Evolutionary conservation across 2,329 filamentous ascomycete species (phyloP).

Genomic region (Stachybotrys chartarum): DNA sequence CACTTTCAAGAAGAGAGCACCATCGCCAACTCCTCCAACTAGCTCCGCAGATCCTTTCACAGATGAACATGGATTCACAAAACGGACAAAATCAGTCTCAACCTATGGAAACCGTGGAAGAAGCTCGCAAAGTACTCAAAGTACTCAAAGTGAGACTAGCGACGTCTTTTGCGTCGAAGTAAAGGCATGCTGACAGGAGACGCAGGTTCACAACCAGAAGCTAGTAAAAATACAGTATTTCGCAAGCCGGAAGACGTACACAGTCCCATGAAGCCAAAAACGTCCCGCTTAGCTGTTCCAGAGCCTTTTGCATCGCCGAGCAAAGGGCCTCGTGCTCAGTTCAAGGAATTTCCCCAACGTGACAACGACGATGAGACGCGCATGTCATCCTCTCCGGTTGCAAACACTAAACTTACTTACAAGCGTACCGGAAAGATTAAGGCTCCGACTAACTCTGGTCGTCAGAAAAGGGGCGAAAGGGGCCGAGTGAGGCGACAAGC

Average conservation of each 20-base stretch:
- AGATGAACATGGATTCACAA: slow-evolving; percentile 16
- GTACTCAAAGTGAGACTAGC: not conserved
- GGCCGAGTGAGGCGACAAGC: not conserved
- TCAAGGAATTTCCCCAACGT: slow-evolving; percentile 6
- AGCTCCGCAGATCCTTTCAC: slow-evolving; percentile 14
- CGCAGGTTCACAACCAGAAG: not conserved
- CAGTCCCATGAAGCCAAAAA: slow-evolving; percentile 3
- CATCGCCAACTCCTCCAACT: not conserved
- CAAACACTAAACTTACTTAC: not conserved
- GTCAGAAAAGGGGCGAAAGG: not conserved
- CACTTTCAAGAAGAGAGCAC: not conserved
- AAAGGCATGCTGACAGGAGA: not conserved
- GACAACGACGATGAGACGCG: not conserved
- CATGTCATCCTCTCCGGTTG: not conserved
- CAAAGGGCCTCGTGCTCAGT: slow-evolving; percentile 2
- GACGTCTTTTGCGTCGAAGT: not conserved
- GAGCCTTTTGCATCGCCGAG: slow-evolving; percentile 6
- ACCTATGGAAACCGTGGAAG: slow-evolving; percentile 13
- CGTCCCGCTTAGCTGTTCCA: not conserved
- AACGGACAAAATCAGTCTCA: slow-evolving; percentile 6
- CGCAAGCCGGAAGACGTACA: not conserved
- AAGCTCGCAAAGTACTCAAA: not conserved
- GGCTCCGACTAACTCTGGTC: not conserved
- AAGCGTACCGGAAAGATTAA: not conserved
- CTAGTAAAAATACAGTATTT: not conserved